Base-by-base conservation (phyloP, 2,329 filamentous ascomycete genomes). In the Penicillium concentricum region DNA sequence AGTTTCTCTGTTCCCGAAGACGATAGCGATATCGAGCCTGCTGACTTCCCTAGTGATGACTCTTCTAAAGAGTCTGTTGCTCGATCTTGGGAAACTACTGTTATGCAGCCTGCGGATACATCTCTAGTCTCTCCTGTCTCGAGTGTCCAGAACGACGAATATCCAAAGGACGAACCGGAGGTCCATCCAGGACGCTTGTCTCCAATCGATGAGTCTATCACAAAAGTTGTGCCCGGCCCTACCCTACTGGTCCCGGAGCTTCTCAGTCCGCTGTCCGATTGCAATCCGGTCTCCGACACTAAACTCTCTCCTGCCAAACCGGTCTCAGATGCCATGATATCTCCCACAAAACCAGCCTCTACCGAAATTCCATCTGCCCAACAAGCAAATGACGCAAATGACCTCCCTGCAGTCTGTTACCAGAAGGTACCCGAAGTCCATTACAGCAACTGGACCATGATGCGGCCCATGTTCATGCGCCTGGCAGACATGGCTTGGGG, bases 1-100 rank as follows among this genome's bases (percentile, higher is more conserved):
- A 76, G 70, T 13, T 78, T 77, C 56, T 67, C 66, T 47, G 74
- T 76, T 8, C 74, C 76, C 15, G 74, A 76, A 16, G 73, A 74
- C 26, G 74, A 78, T 28, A 72, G 72, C 35, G 67, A 71, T 47
- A 51, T 64, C 5, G 67, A 55, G 9, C 43, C 45, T 12, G 30
- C 28, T 3, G 44, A 48, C 5, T 5, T 26, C 2, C 44, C 44
- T 2, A 54, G 48, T 32, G 45, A 57, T 34, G 45, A 56, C 35
- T 51, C 44, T 6, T 55, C 47, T 7, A 30, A 57, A 4, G 42
- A 34, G 13, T 52, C 48, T 6, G 18, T 35, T 35, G 20, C 48
- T 16, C 28, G n/a, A n/a, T 35, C 41, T 22, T 52, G 41, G 28
- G 54, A 52, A n/a, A 28, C 35, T 10, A 28, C 13, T n/a, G n/a